A percentile compares a stretch with the other conserved stretches of the same genome.
These are phyloP conservation scores for Fraxinus americana DNA, from an alignment of 257 asterid genomes.

Conservation along the genomic window DNA sequence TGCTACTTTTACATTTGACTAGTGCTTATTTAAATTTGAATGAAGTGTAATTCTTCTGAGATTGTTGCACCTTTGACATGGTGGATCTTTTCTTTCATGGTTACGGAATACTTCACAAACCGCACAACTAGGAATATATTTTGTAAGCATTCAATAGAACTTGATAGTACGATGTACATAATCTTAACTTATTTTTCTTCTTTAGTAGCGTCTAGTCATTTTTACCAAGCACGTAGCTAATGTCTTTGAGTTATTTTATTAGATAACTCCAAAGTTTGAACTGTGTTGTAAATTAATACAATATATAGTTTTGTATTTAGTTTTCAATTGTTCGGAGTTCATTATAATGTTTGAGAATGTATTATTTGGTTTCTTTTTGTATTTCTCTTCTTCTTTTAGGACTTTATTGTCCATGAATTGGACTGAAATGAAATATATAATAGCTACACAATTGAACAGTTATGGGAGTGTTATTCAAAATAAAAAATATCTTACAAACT, in stretches of 20 bases:
- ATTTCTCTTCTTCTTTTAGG: not conserved
- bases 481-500: no score
- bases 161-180: not conserved
- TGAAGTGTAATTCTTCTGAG: not conserved
- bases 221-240: not conserved
- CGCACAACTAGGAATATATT: not conserved
- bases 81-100: not conserved
- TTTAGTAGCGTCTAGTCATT: no score
- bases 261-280: not conserved
- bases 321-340: not conserved
- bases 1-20: not conserved
- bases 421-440: not conserved
- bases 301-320: no score
- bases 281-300: not conserved
- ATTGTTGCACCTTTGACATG: not conserved
- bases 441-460: no score
- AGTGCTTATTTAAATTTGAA: not conserved
- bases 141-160: not conserved
- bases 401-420: no score
- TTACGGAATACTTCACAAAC: not conserved
- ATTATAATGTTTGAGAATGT: not conserved
- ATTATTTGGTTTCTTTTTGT: not conserved
- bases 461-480: no score
- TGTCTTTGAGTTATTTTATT: not conserved
- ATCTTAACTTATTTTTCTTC: no score